Base-by-base conservation (phyloP, 352 stramenopile genomes). In the Globisporangium heterothallicum region DNA sequence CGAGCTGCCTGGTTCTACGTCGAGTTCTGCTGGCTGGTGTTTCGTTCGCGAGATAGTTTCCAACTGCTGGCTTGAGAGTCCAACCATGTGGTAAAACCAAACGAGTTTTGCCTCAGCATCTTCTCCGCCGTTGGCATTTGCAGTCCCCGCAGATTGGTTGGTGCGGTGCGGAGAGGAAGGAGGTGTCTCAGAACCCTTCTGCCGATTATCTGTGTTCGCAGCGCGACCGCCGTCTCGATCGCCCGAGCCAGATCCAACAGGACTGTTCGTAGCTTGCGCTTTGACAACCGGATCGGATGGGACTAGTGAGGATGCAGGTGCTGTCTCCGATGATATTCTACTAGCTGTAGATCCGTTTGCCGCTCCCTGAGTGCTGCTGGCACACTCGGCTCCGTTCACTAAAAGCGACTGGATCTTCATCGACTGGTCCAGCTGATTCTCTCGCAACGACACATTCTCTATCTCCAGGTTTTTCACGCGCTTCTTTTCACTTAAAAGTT, bases 401-500 rank as follows among this genome's bases (percentile, higher is more conserved):
- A 72, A 21, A 8, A 83, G 35, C 0, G 72, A 77, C 36, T 84
- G 69, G 14, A 86, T 56, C 32, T 78, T 88, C n/a, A 74, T 32
- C 13, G 64, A 44, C 53, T 84, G 62, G 14, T 81, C 70, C 25
- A 80, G 46, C 16, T 85, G 58, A 2, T 32, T 66, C 49, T 86
- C 72, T 2, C 70, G 68, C 3, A 88, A 35, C 4, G 70, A 56
- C 22, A 86, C 22, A 21, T 81, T 84, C 42, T 88, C 77, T 41
- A 66, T 64, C 42, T 88, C 77, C 0, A 88, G 61, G 2, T 67
- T 41, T 55, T 78, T 75, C 16, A 86, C 77, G 12, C 77, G 72
- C 19, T 71, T 78, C 25, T 84, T 84, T 22, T 88, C 77, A 32
- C 66, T 73, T 41, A 85, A 68, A 18, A 88, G 49, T 24, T 86